Evolutionary conservation across 331 rosid species (phyloP).

Genomic region (Arachis monticola): DNA sequence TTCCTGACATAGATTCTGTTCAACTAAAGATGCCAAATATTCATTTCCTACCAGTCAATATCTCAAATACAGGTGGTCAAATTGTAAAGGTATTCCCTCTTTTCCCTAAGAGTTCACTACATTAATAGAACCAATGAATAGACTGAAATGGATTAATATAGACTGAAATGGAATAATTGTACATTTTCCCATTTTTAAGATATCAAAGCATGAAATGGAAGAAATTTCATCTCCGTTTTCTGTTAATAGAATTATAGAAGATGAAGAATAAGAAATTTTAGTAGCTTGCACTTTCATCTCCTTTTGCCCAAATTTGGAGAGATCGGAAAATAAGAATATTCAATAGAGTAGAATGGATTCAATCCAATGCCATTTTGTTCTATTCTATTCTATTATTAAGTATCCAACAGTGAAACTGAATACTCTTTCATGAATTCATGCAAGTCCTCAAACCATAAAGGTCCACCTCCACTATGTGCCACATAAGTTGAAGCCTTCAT

Average conservation of each 20-base stretch:
- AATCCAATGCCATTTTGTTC: not conserved
- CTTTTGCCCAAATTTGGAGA: not conserved
- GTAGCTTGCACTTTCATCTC: not conserved
- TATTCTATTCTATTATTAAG: not conserved
- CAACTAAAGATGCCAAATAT: constrained; percentile 92
- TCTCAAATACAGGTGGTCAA: constrained; percentile 64
- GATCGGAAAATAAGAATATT: not conserved
- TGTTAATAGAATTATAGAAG: not conserved
- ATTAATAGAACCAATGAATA: constrained; percentile 15
- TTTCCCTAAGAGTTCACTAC: constrained; percentile 24
- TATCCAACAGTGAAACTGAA: not conserved
- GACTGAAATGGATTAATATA: not conserved
- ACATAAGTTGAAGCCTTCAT: not conserved
- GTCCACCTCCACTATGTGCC: too few species aligned
- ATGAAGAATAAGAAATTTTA: not conserved
- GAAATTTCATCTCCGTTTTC: not conserved
- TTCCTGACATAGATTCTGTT: constrained; percentile 70
- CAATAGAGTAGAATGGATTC: not conserved
- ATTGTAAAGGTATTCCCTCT: constrained; percentile 76
- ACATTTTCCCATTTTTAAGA: not conserved
- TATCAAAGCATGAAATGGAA: not conserved
- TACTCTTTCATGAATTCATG: not conserved
- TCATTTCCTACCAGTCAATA: constrained; percentile 89
- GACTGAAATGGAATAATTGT: not conserved
- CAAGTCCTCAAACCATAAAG: too few species aligned